A percentile compares a stretch with the other conserved stretches of the same genome.
These are phyloP conservation scores for Tolypocladium inflatum DNA, from an alignment of 2,329 filamentous ascomycete genomes.

Conservation along the genomic window DNA sequence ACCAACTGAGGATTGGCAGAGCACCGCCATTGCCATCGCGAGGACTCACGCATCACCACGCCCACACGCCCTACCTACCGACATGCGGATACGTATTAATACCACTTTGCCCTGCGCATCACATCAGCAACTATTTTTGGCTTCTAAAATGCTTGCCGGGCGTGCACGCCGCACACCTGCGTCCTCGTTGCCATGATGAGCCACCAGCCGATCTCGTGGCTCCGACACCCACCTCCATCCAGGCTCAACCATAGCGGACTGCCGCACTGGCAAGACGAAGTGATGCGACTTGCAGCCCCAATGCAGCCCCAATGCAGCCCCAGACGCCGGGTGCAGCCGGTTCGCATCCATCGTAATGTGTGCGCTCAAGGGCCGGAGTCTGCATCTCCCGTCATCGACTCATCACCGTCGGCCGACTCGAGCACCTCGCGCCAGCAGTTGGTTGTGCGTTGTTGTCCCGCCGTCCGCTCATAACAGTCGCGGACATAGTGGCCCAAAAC, in stretches of 20 bases:
- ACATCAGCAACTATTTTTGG: neutral
- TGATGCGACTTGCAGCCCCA: neutral
- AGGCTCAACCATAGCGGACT: neutral
- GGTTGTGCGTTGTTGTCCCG: neutral
- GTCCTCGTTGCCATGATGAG: neutral
- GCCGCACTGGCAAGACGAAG: neutral
- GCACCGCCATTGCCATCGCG: neutral
- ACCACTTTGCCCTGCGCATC: neutral
- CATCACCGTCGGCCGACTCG: neutral
- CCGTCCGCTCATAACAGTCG: neutral
- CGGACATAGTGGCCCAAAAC: neutral
- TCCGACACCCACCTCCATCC: neutral
- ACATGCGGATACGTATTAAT: too few species aligned
- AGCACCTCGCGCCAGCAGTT: neutral
- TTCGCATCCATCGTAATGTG: neutral
- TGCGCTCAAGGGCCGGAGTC: neutral
- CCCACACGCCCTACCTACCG: neutral
- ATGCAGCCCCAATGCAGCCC: neutral
- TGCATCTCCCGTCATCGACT: neutral
- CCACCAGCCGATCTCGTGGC: neutral
- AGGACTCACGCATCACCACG: neutral
- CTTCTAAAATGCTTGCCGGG: neutral
- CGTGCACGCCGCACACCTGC: neutral
- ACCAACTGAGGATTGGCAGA: neutral
- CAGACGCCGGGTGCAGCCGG: neutral